phyloP scores from a whole-genome alignment of 2,329 filamentous ascomycete genomes.

The Fusarium sp. region DNA sequence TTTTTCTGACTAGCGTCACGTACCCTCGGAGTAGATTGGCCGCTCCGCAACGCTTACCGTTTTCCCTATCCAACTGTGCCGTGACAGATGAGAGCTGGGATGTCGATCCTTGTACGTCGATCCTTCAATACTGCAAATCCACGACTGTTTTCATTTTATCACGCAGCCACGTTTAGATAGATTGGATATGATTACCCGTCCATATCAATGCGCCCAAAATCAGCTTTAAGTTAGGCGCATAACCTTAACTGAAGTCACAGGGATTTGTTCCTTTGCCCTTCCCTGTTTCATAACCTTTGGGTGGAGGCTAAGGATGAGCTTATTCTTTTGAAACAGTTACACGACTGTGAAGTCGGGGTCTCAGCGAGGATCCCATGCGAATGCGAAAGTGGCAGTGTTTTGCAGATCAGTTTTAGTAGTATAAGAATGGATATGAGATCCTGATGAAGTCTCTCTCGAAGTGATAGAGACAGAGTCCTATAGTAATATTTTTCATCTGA shows the following conservation, averaged over 20 bases:
- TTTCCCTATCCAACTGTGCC: neutral
- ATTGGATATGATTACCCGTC: neutral
- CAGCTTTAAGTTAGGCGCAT: neutral
- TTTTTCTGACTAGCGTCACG: neutral
- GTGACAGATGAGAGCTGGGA: too few relatives aligned
- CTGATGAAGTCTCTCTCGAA: neutral
- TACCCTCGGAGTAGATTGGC: neutral
- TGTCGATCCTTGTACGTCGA: neutral
- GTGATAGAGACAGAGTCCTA: too few relatives aligned
- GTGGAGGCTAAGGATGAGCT: neutral
- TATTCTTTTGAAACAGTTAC: neutral
- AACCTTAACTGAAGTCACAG: neutral
- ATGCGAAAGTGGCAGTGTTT: conserved; percentile 8
- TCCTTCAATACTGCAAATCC: neutral
- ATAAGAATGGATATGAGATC: neutral
- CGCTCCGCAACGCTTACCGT: neutral
- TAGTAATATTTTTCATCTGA: neutral
- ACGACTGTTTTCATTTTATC: neutral
- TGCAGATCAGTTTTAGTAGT: neutral
- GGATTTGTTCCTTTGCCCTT: neutral
- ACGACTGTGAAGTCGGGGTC: neutral
- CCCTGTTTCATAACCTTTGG: neutral
- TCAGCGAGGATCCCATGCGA: neutral
- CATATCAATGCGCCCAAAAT: neutral
- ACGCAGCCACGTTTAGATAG: neutral